Percentiles rank a stretch among this genome's conserved stretches.
Conservation (phyloP, 2,329 filamentous ascomycete genomes). For the Phialophora chinensis region DNA sequence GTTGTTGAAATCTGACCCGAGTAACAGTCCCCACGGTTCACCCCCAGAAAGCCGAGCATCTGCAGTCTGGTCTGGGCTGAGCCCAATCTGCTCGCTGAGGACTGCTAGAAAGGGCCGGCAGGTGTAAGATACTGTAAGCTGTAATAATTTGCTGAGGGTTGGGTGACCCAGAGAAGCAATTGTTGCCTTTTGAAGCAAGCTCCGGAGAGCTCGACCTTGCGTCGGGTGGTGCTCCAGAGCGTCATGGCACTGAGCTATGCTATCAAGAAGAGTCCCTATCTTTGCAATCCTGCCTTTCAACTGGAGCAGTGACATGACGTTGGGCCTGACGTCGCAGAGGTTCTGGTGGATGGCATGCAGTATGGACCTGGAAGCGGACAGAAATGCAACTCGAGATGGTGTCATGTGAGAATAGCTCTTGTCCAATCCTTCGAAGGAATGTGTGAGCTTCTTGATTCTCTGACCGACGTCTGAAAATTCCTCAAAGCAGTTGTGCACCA, state of each 20-base stretch:
- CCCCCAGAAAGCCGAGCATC: not conserved
- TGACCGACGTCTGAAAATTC: conserved; percentile 19
- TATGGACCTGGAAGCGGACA: conserved; percentile 18
- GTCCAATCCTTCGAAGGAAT: conserved; percentile 12
- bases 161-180: conserved; percentile 19
- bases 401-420: conserved; percentile 3
- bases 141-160: conserved; percentile 18
- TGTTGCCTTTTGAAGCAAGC: conserved; percentile 18
- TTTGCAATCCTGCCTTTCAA: conserved; percentile 20
- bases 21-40: conserved; percentile 9
- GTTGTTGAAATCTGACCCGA: conserved; percentile 13
- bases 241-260: conserved; percentile 17
- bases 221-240: conserved; percentile 2
- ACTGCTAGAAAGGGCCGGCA: conserved; percentile 19
- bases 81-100: conserved; percentile 25
- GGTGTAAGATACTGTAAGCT: conserved; percentile 19
- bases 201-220: conserved; percentile 21
- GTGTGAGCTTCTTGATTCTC: conserved; percentile 14
- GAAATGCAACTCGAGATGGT: conserved; percentile 21
- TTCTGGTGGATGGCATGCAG: conserved; percentile 25
- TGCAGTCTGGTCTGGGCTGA: conserved; percentile 3
- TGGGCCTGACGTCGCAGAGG: conserved; percentile 11
- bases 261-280: conserved; percentile 9
- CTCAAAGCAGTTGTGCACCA: conserved; percentile 26
- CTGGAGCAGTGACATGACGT: conserved; percentile 26